Conservation (phyloP, 139 green algal species). For the Chlamydomonas urium region DNA sequence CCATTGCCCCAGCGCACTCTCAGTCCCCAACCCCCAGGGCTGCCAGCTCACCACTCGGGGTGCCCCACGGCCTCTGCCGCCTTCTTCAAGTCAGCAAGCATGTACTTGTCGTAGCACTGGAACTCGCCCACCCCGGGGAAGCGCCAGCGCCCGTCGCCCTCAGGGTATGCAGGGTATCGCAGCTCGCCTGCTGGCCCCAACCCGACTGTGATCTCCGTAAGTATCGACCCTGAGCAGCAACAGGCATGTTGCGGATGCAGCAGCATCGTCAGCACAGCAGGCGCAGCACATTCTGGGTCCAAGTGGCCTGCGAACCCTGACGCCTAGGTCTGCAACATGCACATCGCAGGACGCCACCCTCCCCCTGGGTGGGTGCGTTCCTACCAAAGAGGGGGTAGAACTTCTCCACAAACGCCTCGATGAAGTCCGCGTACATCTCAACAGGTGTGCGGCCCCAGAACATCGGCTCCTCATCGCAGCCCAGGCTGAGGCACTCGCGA, state of each 20-base stretch:
- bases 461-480: constrained; percentile 78
- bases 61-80: constrained; percentile 65
- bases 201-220: constrained; percentile 93
- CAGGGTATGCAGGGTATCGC: constrained; percentile 96
- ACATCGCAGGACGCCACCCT: too few relatives aligned
- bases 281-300: too few relatives aligned
- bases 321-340: too few relatives aligned
- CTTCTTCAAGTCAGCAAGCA: constrained; percentile 74
- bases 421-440: constrained; percentile 91
- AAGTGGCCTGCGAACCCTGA: too few relatives aligned
- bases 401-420: constrained; percentile 79
- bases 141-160: constrained; percentile 88
- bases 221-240: constrained; percentile 48
- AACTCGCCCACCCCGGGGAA: constrained; percentile 98
- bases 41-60: constrained; percentile 82
- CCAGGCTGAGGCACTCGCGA: constrained; percentile 89
- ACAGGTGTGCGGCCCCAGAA: constrained; percentile 86
- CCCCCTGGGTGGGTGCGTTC: too few relatives aligned
- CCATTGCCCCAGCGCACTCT: too few relatives aligned
- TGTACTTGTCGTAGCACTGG: constrained; percentile 98
- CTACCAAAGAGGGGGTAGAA: constrained; percentile 63
- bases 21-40: too few relatives aligned
- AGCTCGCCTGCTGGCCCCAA: constrained; percentile 95
- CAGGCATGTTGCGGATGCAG: too few relatives aligned
- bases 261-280: too few relatives aligned